Base-by-base conservation (phyloP, 345 rosid species). In the Balakata baccata region DNA sequence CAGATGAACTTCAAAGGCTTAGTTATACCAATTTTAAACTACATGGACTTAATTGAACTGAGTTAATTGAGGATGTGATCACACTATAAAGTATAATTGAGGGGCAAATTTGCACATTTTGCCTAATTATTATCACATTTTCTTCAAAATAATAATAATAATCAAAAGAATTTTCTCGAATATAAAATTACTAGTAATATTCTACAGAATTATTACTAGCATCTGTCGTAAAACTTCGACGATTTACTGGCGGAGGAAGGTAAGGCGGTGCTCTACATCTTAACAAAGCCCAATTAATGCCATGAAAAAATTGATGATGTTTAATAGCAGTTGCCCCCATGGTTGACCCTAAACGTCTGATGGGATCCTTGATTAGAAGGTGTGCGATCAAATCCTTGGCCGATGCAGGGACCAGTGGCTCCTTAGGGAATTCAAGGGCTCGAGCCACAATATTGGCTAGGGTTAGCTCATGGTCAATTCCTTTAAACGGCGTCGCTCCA, bases 391-490 rank as follows among this genome's bases (percentile, higher is more conserved):
- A 74, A 38, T 89, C 90, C 81, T 83, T 89, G 0, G 85, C 90
- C 1, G 78, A 2, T 17, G 68, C 70, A 0, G 89, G 84, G 3
- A 88, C 81, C 0, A 52, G 18, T 1, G 90, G 92, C 16, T 86
- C 90, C 82, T 81, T 89, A 0, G 92, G 90, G 69, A 85, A 89
- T 69, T 89, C 92, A 0, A 89, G 84, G 14, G 90, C 89, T 39
- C 92, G 82, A 64, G 92, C 92, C 81, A 89, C 85, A 0, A 87
- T 77, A n/a, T 82, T 89, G 7, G 85, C 89, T 9, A 89, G 75
- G 75, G 92, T 87, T 25, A 87, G 4, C 78, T 89, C 92, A 58
- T 89, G 80, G 61, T 87, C 90, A 6, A 66, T 37, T 64, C 88
- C 92, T 71, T 83, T 87, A 39, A 86, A 89, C 6, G 92, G 92